Evolutionary conservation across 2,329 filamentous ascomycete species (phyloP), one percentile per base, ranked within the genome.

Genomic region (Geosmithia putterillii): DNA sequence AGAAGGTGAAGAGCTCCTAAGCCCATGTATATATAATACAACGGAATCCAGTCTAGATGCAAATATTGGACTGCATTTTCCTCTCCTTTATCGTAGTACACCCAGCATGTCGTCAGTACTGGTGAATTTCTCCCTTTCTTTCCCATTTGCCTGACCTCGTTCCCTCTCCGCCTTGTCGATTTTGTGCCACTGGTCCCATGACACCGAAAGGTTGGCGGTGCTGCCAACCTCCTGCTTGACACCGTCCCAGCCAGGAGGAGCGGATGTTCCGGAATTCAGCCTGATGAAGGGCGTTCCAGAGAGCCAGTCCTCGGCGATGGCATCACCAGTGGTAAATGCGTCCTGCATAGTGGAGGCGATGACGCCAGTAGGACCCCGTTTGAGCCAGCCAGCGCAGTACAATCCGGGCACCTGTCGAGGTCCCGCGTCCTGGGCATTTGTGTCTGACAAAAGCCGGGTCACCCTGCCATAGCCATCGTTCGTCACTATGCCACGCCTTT

Each of bases 341-440:
- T 98, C 92, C 46, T 83, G 78, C 87, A 98, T 94, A 0, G 92
- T 98, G 23, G 83, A 88, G 1, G 90, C 90, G 58, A 98, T 98
- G 3, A 96, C 89, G 2, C 92, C 92, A 0, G 88, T 95, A 0
- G 92, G 90, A 0, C 92, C 92, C 32, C 83, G 77, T 66, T 96
- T 96, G 9, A 95, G 88, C 92, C 92, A 98, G 0, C 92, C 92
- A 15, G 90, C 85, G 50, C 88, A 94, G 63, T 98, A 98, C 22
- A 95, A 62, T 0, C 90, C 87, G 0, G 81, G 77, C 56, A 50
- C 67, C 54, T 47, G 71, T 62, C 50, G 67, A 52, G 42, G 69
- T 53, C 46, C 60, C 50, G 51, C 60, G 49, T 57, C 47, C 49
- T 57, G 52, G 17, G 46, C 49, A 18, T 47, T 35, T 42, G 53